A percentile compares a stretch with the other conserved stretches of the same genome.
phyloP scores from a whole-genome alignment of 2,329 filamentous ascomycete genomes.

The Grosmannia clavigera region DNA sequence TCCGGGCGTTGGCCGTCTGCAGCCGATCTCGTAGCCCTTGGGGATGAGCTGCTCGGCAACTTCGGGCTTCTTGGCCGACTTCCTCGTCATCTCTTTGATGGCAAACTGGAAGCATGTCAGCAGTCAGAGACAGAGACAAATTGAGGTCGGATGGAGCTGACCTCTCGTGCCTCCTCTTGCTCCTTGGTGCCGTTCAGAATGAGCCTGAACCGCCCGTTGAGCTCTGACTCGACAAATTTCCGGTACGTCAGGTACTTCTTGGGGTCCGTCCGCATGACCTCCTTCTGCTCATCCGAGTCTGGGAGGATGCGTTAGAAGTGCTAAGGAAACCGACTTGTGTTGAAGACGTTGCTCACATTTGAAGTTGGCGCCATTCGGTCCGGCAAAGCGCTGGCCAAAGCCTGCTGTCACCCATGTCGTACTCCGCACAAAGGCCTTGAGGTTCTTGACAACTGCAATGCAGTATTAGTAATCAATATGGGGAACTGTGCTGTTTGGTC shows the following conservation, averaged over 20 bases:
- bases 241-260: constrained; percentile 39
- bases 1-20: constrained; percentile 35
- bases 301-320: neutral
- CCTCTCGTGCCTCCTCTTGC: constrained; percentile 6
- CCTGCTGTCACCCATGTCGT: constrained; percentile 13
- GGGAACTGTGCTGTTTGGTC: neutral
- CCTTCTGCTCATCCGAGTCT: constrained; percentile 28
- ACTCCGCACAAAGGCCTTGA: constrained; percentile 12
- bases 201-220: constrained; percentile 40
- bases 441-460: constrained; percentile 8
- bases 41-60: constrained; percentile 29
- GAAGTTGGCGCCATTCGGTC: constrained; percentile 2
- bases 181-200: constrained; percentile 5
- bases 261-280: constrained; percentile 36
- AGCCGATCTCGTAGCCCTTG: constrained; percentile 29
- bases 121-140: neutral
- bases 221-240: constrained; percentile 32
- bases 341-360: neutral
- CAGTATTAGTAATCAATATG: neutral
- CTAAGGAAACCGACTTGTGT: neutral
- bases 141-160: neutral
- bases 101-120: neutral
- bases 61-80: constrained; percentile 18
- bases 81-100: constrained; percentile 9
- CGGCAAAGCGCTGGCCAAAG: constrained; percentile 12